Evolutionary conservation across 2,329 filamentous ascomycete genomes (phyloP), one percentile per base, ranked within the genome.

Genomic region (Lachnellula hyalina): DNA sequence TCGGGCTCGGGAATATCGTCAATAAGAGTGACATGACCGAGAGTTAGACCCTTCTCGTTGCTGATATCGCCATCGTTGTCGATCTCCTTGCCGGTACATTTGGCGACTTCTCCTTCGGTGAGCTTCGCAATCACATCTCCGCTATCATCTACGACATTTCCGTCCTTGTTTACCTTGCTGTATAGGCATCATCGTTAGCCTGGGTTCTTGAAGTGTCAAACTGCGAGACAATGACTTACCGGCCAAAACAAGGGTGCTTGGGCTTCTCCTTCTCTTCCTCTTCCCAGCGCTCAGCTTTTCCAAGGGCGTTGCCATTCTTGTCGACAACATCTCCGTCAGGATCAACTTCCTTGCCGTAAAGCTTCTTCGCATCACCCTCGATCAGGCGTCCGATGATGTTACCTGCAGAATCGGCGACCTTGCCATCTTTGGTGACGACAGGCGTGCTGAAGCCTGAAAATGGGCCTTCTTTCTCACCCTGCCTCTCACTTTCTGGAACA

Each of bases 311-410:
- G 34, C 81, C 81, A 66, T 90, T 91, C 69, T 84, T 85, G 75
- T 94, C 90, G 53, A 88, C 77, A 34, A 95, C 84, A 54, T 94
- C 89, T 38, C 90, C 90, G 60, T 95, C 89, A 58, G 90, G 85
- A 54, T 94, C 90, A 17, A 94, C 89, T 8, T 77, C 66, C 47
- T 89, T 86, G 15, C 90, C 90, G 38, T 85, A 82, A 1, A 95
- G 79, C 50, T 77, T 75, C 77, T 90, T 90, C 36, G 79, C 70
- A 52, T 95, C 87, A 2, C 89, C 90, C 47, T 84, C 81, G 3
- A 80, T 75, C 40, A 93, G 78, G 42, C 85, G 77, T 21, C 90
- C 90, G 47, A 94, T 87, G 23, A 87, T 77, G 59, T 88, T 83
- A 36, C 87, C 89, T 49, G 81, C 75, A 0, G 78, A 74, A 8